These are phyloP conservation scores for Prunella vulgaris DNA, from an alignment of 257 asterid species.

Conservation along the genomic window DNA sequence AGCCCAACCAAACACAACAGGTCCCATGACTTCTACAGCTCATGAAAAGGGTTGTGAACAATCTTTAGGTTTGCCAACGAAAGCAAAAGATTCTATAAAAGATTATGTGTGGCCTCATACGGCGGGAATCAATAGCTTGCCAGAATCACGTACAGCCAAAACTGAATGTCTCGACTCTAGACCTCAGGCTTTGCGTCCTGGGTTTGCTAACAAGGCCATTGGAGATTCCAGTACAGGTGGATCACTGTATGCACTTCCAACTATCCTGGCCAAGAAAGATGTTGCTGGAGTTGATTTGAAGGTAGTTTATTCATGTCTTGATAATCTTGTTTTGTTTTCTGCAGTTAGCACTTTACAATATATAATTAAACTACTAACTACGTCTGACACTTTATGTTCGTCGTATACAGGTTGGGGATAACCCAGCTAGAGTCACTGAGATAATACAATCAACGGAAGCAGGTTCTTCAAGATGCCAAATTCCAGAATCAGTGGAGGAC, in stretches of 20 bases:
- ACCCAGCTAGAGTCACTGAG: conserved; percentile 29
- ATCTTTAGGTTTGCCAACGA: conserved; percentile 27
- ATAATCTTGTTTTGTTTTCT: conserved; percentile 11
- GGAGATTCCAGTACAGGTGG: conserved; percentile 36
- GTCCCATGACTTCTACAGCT: conserved; percentile 35
- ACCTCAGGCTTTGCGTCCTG: conserved; percentile 32
- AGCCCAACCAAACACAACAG: conserved; percentile 35
- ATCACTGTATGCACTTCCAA: conserved; percentile 34
- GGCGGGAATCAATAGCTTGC: conserved; percentile 34
- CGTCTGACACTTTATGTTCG: conserved; percentile 21
- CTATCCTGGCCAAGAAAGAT: conserved; percentile 38
- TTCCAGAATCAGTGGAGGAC: conserved; percentile 36
- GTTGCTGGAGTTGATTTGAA: conserved; percentile 34
- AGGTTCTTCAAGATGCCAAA: conserved; percentile 33
- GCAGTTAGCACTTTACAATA: neutral
- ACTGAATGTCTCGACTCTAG: conserved; percentile 40
- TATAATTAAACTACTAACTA: conserved; percentile 14
- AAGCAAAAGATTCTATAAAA: conserved; percentile 40
- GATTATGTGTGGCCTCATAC: conserved; percentile 47
- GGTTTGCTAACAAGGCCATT: conserved; percentile 33
- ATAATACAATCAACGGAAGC: conserved; percentile 37
- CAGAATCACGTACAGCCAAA: conserved; percentile 34
- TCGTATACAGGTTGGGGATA: conserved; percentile 43
- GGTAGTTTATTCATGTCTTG: conserved; percentile 26
- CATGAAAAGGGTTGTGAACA: conserved; percentile 39